Base-by-base conservation (phyloP, 139 green algal species). In the Closterium sp. region DNA sequence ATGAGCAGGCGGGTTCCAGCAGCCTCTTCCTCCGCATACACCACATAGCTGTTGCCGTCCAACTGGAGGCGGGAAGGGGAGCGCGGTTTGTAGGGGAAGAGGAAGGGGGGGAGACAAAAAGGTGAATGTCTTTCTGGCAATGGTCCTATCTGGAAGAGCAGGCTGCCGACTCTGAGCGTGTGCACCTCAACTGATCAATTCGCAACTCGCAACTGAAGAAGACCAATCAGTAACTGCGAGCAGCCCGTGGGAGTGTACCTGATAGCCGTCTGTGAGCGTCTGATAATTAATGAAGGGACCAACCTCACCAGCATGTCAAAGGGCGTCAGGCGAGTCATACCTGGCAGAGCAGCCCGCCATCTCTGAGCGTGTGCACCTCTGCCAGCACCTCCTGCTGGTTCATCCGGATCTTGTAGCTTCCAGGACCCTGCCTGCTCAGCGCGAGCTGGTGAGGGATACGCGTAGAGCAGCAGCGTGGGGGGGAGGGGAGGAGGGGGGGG, bases 1-100 rank as follows among this genome's bases (percentile, higher is more conserved):
- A 99, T 97, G 33, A 96, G 95, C 85, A 99, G 95, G 8, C 98
- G 96, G 4, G 97, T 98, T 87, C 98, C 98, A 90, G 95, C 76
- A 0, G 96, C 94, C 92, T 98, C 97, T 91, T 99, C 97, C 94
- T 99, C 97, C 12, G 94, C 93, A 93, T 99, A 98, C 66, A 99
- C 95, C 76, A 99, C 97, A 91, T 99, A 97, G 3, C 94, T 95
- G 30, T 94, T 90, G 33, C 98, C 98, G 88, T 99, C 98, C 84
- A 99, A 94, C 96, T 98, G 93, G n/a, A 86, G n/a, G n/a, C n/a
- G n/a, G n/a, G 25, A 84, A 84, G 23, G 21, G 69, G 25, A 21
- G 25, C 25, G 23, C 21, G 23, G 23, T 84, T 84, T n/a, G n/a
- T n/a, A n/a, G n/a, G n/a, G n/a, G n/a, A n/a, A n/a, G n/a, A n/a